Evolutionary conservation across 192 early-diverging fungal species (phyloP).

Genomic region (Gonapodya sp.): DNA sequence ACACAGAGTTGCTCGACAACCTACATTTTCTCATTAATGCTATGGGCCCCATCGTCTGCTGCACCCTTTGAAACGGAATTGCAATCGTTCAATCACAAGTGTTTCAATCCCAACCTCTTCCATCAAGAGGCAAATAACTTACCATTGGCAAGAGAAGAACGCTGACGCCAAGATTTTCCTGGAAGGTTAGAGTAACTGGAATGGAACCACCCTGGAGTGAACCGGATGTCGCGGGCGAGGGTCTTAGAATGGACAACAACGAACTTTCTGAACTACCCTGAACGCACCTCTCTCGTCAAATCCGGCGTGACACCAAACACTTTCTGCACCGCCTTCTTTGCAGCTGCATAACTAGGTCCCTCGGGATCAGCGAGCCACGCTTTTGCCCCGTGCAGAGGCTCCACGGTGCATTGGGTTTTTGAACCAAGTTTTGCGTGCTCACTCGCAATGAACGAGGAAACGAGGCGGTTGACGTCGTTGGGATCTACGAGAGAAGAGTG

Average conservation of each 20-base stretch:
- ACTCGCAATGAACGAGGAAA: constrained; percentile 59
- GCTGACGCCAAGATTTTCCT: constrained; percentile 84
- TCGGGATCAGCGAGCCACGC: constrained; percentile 85
- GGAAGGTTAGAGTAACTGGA: constrained; percentile 95
- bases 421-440: constrained; percentile 83
- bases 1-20: constrained; percentile 9
- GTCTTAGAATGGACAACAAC: too few relatives aligned
- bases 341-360: constrained; percentile 91
- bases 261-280: too few relatives aligned
- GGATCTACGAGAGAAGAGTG: constrained; percentile 31
- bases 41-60: constrained; percentile 73
- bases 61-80: too few relatives aligned
- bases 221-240: too few relatives aligned
- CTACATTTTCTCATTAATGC: constrained; percentile 95
- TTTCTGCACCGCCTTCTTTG: constrained; percentile 76
- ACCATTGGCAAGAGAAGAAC: constrained; percentile 95
- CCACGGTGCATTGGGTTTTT: constrained; percentile 74
- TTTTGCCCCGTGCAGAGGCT: constrained; percentile 74
- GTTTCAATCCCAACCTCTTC: constrained; percentile 29
- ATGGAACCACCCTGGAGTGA: constrained; percentile 79
- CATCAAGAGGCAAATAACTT: constrained; percentile 44
- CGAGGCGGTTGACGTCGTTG: constrained; percentile 61
- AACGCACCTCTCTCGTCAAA: constrained; percentile 67
- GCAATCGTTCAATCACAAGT: too few relatives aligned
- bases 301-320: constrained; percentile 91